phyloP scores from a whole-genome alignment of 73 alveolate genomes.

The Paramecium tetraurelia region DNA sequence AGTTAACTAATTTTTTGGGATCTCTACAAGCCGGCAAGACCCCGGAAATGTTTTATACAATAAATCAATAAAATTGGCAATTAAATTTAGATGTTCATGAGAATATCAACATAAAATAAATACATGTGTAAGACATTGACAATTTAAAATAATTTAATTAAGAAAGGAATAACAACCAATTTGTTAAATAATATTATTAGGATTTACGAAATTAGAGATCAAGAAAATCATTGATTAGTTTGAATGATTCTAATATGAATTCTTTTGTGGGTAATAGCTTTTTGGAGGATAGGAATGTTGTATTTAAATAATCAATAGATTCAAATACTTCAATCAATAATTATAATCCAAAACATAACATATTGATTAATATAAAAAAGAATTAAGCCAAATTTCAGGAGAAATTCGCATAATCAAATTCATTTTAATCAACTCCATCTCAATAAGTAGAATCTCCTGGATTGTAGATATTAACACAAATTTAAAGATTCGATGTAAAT shows the following conservation, averaged over 20 bases:
- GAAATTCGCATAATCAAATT: background rate
- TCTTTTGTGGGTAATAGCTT: background rate
- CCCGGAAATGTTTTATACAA: background rate
- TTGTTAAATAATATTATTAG: background rate
- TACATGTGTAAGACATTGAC: background rate
- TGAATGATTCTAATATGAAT: background rate
- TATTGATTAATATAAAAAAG: background rate
- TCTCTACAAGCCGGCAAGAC: background rate
- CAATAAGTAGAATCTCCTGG: background rate
- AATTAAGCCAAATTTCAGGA: background rate
- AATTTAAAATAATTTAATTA: background rate
- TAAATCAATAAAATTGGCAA: background rate
- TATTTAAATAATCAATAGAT: background rate
- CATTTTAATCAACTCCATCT: background rate
- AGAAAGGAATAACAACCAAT: background rate
- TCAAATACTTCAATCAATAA: background rate
- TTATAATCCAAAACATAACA: background rate
- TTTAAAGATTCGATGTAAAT: background rate
- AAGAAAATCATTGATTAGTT: background rate
- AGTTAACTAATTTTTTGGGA: conserved; percentile 1
- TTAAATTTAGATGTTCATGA: background rate
- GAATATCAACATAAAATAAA: background rate
- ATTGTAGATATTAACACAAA: background rate
- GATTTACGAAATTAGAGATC: background rate
- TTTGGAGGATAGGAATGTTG: background rate